A percentile compares a stretch with the other conserved stretches of the same genome.
phyloP scores from a whole-genome alignment of 1,139 yeast genomes.

The Kurtzmaniella quercitrusa region DNA sequence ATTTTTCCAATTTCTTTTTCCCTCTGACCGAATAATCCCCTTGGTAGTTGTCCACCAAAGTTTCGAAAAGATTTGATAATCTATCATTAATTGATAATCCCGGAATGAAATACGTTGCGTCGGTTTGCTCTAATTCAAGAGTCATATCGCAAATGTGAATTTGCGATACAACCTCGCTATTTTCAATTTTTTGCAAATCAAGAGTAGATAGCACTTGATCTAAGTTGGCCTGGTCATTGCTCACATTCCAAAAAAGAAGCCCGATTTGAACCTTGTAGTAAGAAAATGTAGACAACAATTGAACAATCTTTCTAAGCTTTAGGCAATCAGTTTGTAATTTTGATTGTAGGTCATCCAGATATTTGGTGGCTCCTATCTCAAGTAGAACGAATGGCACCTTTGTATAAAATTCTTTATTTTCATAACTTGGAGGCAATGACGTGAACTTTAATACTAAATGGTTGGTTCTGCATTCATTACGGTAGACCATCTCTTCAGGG shows the following conservation, averaged over 20 bases:
- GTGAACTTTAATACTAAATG: constrained; percentile 24
- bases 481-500: constrained; percentile 23
- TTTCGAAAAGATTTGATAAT: constrained; percentile 21
- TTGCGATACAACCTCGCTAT: constrained; percentile 3
- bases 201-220: constrained; percentile 17
- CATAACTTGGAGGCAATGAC: constrained; percentile 36
- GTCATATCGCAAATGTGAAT: constrained; percentile 37
- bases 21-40: constrained; percentile 34
- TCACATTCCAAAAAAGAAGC: constrained; percentile 36
- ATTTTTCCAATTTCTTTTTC: constrained; percentile 14
- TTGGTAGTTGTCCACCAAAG: constrained; percentile 20
- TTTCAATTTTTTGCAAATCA: constrained; percentile 11
- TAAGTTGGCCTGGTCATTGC: constrained; percentile 15
- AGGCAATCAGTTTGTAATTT: constrained; percentile 33
- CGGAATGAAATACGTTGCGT: neutral
- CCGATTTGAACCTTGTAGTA: constrained; percentile 33
- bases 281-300: constrained; percentile 32
- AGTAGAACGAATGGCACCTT: constrained; percentile 37
- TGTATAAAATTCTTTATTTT: constrained; percentile 23
- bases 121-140: constrained; percentile 10
- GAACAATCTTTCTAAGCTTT: constrained; percentile 35
- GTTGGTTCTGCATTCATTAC: constrained; percentile 18
- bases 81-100: constrained; percentile 23
- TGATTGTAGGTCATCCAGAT: constrained; percentile 14
- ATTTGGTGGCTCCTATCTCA: constrained; percentile 40